A percentile compares a stretch with the other conserved stretches of the same genome.
Conservation (phyloP, 306 rosid species). For the Vigna unguiculata region DNA sequence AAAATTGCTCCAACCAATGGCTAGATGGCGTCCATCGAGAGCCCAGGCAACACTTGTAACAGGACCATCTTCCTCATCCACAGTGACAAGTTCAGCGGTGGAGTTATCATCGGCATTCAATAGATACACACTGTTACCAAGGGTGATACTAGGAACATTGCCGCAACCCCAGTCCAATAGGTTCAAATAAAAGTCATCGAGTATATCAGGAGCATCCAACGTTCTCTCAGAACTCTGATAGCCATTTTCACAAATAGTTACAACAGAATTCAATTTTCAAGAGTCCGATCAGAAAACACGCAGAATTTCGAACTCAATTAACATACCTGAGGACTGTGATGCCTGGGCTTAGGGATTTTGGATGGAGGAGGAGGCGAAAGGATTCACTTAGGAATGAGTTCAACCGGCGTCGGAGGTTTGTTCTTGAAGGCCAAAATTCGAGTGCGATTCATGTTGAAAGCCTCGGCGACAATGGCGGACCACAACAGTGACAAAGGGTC, state of each 20-base stretch:
- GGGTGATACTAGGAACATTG: constrained; percentile 71
- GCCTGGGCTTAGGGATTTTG: constrained; percentile 53
- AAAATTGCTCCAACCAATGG: constrained; percentile 74
- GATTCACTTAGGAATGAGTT: constrained; percentile 54
- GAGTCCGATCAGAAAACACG: background rate
- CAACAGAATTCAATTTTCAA: background rate
- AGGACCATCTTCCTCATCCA: constrained; percentile 76
- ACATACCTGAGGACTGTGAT: constrained; percentile 71
- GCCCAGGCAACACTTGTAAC: constrained; percentile 82
- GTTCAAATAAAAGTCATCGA: constrained; percentile 78
- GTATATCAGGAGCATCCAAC: constrained; percentile 73
- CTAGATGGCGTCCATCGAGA: constrained; percentile 75
- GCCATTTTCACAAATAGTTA: constrained; percentile 18
- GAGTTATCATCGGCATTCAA: constrained; percentile 72
- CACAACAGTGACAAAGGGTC: too few species aligned
- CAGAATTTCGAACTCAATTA: background rate
- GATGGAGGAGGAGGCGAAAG: constrained; percentile 51
- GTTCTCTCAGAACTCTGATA: constrained; percentile 76
- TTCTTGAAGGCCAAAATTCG: constrained; percentile 88
- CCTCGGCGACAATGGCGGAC: too few species aligned
- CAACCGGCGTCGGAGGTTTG: constrained; percentile 66
- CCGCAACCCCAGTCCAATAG: constrained; percentile 75
- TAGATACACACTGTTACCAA: constrained; percentile 64
- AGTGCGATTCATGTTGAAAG: constrained; percentile 71
- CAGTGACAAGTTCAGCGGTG: constrained; percentile 65